Evolutionary conservation across 768 basidiomycete genomes (phyloP), one percentile per base, ranked within the genome.

Genomic region (Fomitopsis pulvina): DNA sequence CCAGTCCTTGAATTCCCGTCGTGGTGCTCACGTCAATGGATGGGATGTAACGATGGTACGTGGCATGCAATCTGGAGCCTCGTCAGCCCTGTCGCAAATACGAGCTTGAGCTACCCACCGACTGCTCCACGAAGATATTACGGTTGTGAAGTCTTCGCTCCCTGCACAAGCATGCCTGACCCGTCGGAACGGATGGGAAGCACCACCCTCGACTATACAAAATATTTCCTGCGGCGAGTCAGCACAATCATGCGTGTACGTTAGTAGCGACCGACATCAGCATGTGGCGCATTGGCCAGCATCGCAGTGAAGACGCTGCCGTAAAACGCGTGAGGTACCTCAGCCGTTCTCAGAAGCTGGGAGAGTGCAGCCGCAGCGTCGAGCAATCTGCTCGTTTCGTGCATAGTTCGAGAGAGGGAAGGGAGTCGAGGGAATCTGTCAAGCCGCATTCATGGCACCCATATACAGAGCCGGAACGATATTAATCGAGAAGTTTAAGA

Each of bases 101-200:
- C 24, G 28, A 49, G 32, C 22, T 20, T 32, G 48, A 56, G 20
- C 24, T 26, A 58, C 70, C 50, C 63, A 87, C 88, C 90, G 78
- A 60, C 89, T 87, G 49, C 83, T 88, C 89, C 89, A 91, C n/a
- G 89, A 83, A 0, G 89, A 87, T 57, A 83, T 76, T 11, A 78
- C 83, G 20, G 76, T 74, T 8, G 81, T 76, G 57, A 89, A 79
- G 58, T 83, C 77, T 28, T 80, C 75, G 60, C 71, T 81, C 25
- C 77, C 78, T 26, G 79, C 67, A 47, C 87, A 62, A 11, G 89
- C 87, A 56, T 90, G 85, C 50, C 89, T 81, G 41, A 88, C 85
- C 51, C 83, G 80, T 51, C 87, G 80, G 64, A 91, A 92, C 0
- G 87, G 83, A 63, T 91, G 76, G 38, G 68, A 65, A 29, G 78